Conservation (phyloP, 2,329 filamentous ascomycete species). For the Neofusicoccum ribis region DNA sequence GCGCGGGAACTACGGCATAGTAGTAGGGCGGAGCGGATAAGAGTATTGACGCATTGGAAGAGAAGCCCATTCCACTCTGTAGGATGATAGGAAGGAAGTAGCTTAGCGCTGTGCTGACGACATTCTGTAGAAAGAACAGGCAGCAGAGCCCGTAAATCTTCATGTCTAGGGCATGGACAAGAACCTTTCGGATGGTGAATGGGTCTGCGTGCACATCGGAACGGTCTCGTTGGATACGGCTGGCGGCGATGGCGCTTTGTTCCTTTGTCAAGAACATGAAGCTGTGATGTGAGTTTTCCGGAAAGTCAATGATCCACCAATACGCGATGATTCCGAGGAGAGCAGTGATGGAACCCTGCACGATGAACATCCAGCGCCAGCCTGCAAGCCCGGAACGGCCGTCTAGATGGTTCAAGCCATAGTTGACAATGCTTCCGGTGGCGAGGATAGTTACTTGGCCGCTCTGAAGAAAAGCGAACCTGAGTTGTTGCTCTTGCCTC, state of each 20-base stretch:
- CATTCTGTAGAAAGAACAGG: conserved; percentile 67
- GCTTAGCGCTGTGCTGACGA: conserved; percentile 64
- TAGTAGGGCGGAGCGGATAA: conserved; percentile 69
- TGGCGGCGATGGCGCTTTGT: conserved; percentile 58
- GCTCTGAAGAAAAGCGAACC: conserved; percentile 65
- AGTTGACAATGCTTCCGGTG: conserved; percentile 68
- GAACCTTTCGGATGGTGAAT: conserved; percentile 57
- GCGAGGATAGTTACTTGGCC: conserved; percentile 66
- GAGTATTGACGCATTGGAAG: conserved; percentile 51
- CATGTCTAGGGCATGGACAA: conserved; percentile 57
- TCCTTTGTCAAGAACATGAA: conserved; percentile 58
- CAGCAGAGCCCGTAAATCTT: conserved; percentile 66
- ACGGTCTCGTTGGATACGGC: conserved; percentile 61
- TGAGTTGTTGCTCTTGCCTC: conserved; percentile 63
- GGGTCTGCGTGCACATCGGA: conserved; percentile 59
- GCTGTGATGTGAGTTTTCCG: conserved; percentile 59
- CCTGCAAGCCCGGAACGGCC: conserved; percentile 58
- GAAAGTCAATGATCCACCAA: conserved; percentile 72
- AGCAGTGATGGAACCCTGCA: conserved; percentile 62
- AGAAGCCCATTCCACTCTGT: conserved; percentile 48
- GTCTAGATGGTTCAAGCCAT: conserved; percentile 64
- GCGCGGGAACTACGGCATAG: conserved; percentile 64
- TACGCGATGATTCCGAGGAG: conserved; percentile 62
- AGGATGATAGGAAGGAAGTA: conserved; percentile 68
- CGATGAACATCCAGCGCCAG: conserved; percentile 70